Evolutionary conservation across 1,139 yeast species (phyloP).

Genomic region (Protomyces pachydermus): DNA sequence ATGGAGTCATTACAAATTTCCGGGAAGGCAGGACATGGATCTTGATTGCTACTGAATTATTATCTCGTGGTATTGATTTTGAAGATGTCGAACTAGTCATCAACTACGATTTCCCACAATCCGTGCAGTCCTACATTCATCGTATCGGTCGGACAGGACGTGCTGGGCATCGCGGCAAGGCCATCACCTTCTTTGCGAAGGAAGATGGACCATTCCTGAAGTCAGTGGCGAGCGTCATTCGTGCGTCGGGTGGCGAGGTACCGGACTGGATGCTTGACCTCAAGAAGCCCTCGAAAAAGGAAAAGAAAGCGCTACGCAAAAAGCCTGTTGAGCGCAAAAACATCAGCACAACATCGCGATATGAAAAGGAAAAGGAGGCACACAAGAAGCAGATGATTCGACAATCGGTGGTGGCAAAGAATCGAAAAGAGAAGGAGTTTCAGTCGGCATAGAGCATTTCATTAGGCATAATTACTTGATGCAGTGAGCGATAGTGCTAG

Average conservation of each 20-base stretch:
- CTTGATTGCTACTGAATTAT: constrained; percentile 89
- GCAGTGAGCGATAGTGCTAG: neutral
- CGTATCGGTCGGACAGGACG: constrained; percentile 99
- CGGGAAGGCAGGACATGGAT: constrained; percentile 93
- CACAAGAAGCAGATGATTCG: constrained; percentile 26
- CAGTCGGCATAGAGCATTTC: neutral
- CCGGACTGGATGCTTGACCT: constrained; percentile 79
- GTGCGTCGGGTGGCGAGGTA: constrained; percentile 73
- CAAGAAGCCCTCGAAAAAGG: constrained; percentile 62
- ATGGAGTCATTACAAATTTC: constrained; percentile 75
- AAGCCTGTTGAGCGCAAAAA: constrained; percentile 42
- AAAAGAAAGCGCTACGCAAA: constrained; percentile 59
- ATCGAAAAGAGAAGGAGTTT: neutral
- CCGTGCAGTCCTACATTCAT: constrained; percentile 93
- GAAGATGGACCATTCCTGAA: constrained; percentile 73
- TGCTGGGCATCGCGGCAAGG: constrained; percentile 80
- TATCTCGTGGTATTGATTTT: constrained; percentile 95
- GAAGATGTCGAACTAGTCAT: constrained; percentile 91
- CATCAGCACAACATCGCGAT: constrained; percentile 24
- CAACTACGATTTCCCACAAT: constrained; percentile 92
- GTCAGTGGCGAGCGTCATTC: constrained; percentile 84
- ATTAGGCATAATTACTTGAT: neutral
- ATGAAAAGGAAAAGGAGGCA: constrained; percentile 24
- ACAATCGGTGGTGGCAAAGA: constrained; percentile 11
- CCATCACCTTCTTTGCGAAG: constrained; percentile 88